Percentiles rank a stretch among this genome's conserved stretches.
These are phyloP conservation scores for Articulospora tetracladia DNA, from an alignment of 495 filamentous ascomycete genomes.

Conservation along the genomic window DNA sequence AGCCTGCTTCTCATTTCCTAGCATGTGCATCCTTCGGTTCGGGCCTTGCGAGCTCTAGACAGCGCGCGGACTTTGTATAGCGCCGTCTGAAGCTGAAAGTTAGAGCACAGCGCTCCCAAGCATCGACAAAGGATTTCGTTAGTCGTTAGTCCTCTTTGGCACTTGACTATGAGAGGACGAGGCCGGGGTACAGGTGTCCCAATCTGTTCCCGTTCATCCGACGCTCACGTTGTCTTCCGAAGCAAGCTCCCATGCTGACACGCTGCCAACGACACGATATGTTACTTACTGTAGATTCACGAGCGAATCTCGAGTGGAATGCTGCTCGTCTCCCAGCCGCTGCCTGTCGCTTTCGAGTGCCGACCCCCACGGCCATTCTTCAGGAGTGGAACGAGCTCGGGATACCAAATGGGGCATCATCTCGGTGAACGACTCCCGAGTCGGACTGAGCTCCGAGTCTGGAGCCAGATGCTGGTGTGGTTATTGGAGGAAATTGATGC, in stretches of 20 bases:
- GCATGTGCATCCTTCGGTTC: background rate
- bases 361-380: background rate
- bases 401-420: background rate
- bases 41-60: background rate
- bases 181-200: background rate
- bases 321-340: too few species aligned
- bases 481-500: slow-evolving; percentile 2
- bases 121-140: background rate
- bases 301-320: too few species aligned
- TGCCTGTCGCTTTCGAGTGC: too few species aligned
- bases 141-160: background rate
- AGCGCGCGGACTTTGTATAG: background rate
- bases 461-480: background rate
- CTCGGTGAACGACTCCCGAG: background rate
- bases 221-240: background rate
- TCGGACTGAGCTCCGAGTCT: background rate
- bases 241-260: background rate
- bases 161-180: background rate
- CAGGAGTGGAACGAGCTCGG: background rate
- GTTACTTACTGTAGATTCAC: too few species aligned
- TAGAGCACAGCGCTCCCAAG: background rate
- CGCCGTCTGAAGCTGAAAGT: background rate
- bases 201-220: background rate
- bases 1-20: background rate
- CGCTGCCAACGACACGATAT: background rate